Base-by-base conservation (phyloP, 2,329 filamentous ascomycete species). In the Colletotrichum cuscutae region DNA sequence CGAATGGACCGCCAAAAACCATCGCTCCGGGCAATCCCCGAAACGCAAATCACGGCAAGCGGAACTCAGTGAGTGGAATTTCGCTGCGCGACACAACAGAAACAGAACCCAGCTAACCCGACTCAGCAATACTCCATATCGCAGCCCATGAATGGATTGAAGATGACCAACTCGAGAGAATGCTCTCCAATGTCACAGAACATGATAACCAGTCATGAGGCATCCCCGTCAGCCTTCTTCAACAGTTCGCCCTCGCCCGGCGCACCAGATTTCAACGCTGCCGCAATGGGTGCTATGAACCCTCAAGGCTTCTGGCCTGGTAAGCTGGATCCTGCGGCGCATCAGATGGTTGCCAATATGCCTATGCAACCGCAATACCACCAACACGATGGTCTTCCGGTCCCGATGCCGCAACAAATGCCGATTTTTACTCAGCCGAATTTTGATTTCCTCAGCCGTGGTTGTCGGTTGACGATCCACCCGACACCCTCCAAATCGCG, bases 401-500 rank as follows among this genome's bases (percentile, higher is more conserved):
- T 72, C 30, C 30, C 80, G 6, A 77, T 82, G 30, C 81, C 81
- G 28, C 78, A 79, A 61, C 80, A 80, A 24, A 76, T 81, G 71
- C 69, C 79, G 26, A 76, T 78, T 57, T 74, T 78, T 54, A 75
- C 75, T 26, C 69, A 76, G 7, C 66, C 75, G 26, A 71, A 77
- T 12, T 82, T 79, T 58, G 80, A 76, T 49, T 83, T 68, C n/a
- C 57, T 82, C 57, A 78, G 76, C 22, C 76, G 79, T 32, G 77
- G 77, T 22, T 87, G 82, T 63, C 82, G 83, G 63, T 81, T 94
- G 52, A 89, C 87, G 13, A 89, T 94, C 56, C 87, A 92, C 74
- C 90, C 91, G 5, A 93, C 90, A 4, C 92, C 92, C 5, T 80
- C 90, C 69, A 98, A 98, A 82, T 98, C 95, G 19, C 92, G 97